phyloP scores from a whole-genome alignment of 179 eudicot genomes.

The Beta macrorhiza region DNA sequence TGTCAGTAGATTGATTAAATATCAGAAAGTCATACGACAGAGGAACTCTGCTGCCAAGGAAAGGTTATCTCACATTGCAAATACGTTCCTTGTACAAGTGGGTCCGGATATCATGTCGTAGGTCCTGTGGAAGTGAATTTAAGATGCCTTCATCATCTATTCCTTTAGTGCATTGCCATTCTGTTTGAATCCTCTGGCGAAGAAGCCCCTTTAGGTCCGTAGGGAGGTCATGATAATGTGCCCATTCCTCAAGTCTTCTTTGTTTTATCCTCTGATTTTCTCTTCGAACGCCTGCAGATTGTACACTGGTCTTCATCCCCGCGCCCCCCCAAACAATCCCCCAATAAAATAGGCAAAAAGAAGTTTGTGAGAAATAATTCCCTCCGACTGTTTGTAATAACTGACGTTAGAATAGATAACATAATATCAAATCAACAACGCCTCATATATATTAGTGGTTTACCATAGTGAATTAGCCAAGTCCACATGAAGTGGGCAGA shows the following conservation, averaged over 20 bases:
- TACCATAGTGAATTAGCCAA: too few species aligned
- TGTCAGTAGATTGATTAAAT: too few species aligned
- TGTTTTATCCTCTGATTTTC: conserved; percentile 7
- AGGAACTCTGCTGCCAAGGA: too few species aligned
- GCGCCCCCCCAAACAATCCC: too few species aligned
- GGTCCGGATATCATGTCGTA: not conserved
- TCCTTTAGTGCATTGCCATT: conserved; percentile 15
- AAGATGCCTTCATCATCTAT: conserved; percentile 10
- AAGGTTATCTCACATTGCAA: not conserved
- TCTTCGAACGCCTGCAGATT: not conserved
- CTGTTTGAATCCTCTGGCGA: not conserved
- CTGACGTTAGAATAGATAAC: too few species aligned
- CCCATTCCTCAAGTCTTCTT: conserved; percentile 13
- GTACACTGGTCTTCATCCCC: conserved; percentile 8
- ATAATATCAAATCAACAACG: too few species aligned
- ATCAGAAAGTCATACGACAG: too few species aligned
- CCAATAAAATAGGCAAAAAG: too few species aligned
- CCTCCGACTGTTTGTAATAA: too few species aligned
- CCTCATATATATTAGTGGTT: too few species aligned
- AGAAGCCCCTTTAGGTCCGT: not conserved
- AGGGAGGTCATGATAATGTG: conserved; percentile 18
- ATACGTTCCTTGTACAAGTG: conserved; percentile 9
- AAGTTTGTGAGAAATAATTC: too few species aligned
- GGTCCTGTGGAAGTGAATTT: not conserved
- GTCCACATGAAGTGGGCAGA: too few species aligned